Percentiles rank a stretch among this genome's conserved stretches.
phyloP scores from a whole-genome alignment of 2,329 filamentous ascomycete genomes.

The Pseudocercospora ulei region DNA sequence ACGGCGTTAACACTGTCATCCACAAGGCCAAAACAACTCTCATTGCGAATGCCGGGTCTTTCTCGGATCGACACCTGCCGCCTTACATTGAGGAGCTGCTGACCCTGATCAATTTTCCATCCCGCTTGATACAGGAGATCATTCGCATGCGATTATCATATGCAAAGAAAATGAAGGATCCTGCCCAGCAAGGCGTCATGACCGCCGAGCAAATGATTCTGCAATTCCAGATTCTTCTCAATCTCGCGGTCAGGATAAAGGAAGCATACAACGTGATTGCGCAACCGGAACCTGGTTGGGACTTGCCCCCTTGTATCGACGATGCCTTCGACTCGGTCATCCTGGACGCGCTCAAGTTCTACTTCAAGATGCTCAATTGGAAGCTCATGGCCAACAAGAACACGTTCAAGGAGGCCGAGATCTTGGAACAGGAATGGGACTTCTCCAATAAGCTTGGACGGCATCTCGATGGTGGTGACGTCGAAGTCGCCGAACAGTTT shows the following conservation, averaged over 20 bases:
- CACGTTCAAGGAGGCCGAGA: conserved; percentile 96
- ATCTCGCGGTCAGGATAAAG: conserved; percentile 86
- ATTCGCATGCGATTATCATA: conserved; percentile 86
- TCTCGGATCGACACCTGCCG: conserved; percentile 79
- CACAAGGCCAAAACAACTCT: conserved; percentile 86
- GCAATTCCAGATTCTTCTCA: conserved; percentile 88
- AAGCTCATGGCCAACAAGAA: conserved; percentile 96
- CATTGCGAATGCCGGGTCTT: conserved; percentile 73
- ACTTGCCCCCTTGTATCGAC: conserved; percentile 89
- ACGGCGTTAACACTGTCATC: conserved; percentile 74
- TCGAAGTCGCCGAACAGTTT: conserved; percentile 96
- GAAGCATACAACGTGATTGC: conserved; percentile 75
- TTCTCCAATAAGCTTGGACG: conserved; percentile 90
- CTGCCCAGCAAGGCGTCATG: conserved; percentile 79
- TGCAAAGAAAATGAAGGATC: conserved; percentile 90
- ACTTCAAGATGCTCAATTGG: conserved; percentile 98
- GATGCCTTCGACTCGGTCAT: conserved; percentile 91
- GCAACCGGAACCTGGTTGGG: conserved; percentile 83
- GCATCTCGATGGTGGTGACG: conserved; percentile 83
- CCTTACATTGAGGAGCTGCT: conserved; percentile 95
- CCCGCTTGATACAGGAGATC: conserved; percentile 89
- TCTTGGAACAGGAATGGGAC: conserved; percentile 94
- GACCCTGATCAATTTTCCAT: conserved; percentile 94
- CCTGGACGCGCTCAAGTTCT: conserved; percentile 87
- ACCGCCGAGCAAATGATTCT: conserved; percentile 97